Evolutionary conservation across 768 basidiomycete genomes (phyloP).

Genomic region (Lyophyllum decastes): DNA sequence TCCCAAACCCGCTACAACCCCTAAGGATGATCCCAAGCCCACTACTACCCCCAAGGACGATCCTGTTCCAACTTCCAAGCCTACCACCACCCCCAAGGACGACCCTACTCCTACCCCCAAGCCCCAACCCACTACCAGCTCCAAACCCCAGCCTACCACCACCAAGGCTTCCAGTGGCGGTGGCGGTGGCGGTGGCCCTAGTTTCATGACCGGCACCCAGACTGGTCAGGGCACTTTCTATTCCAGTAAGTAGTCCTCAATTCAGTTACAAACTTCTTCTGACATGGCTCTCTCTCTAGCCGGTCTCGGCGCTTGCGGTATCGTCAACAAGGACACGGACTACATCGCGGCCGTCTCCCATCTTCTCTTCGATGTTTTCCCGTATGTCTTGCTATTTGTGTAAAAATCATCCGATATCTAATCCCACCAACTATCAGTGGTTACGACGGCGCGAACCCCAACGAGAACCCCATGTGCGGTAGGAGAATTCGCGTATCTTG

Average conservation of each 20-base stretch:
- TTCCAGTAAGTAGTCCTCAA: constrained; percentile 31
- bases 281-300: constrained; percentile 29
- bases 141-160: constrained; percentile 14
- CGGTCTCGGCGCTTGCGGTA: constrained; percentile 68
- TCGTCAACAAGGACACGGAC: constrained; percentile 51
- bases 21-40: constrained; percentile 5
- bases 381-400: constrained; percentile 40
- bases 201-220: constrained; percentile 50
- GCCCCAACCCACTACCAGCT: constrained; percentile 15
- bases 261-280: not conserved
- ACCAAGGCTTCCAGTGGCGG: constrained; percentile 13
- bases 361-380: constrained; percentile 56
- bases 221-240: constrained; percentile 61
- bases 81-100: constrained; percentile 16
- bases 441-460: constrained; percentile 63
- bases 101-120: constrained; percentile 7
- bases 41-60: constrained; percentile 18
- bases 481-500: constrained; percentile 47
- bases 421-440: constrained; percentile 38
- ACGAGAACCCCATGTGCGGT: constrained; percentile 73
- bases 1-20: constrained; percentile 13
- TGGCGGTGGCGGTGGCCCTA: constrained; percentile 27
- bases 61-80: constrained; percentile 13
- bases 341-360: constrained; percentile 61
- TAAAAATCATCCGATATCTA: not conserved